phyloP scores from a whole-genome alignment of 177 flowering plant species.

The Tripterygium wilfordii region DNA sequence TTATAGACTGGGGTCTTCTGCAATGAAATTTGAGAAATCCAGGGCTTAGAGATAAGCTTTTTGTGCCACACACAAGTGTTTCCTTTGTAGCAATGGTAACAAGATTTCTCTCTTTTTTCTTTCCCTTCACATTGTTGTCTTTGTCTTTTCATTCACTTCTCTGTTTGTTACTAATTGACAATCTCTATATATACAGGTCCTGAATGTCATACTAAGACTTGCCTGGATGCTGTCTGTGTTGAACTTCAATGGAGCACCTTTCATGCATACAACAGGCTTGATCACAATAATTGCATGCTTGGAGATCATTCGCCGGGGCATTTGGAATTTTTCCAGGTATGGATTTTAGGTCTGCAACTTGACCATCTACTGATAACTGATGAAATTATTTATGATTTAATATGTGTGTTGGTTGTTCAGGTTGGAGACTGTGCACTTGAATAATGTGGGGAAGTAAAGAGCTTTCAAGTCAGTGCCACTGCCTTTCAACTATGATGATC shows the following conservation, averaged over 20 bases:
- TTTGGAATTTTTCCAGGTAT: slow-evolving; percentile 84
- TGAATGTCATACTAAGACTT: slow-evolving; percentile 61
- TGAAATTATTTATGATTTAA: too few relatives aligned
- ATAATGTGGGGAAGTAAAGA: slow-evolving; percentile 25
- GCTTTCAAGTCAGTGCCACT: slow-evolving; percentile 28
- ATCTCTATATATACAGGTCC: too few relatives aligned
- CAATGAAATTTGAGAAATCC: slow-evolving; percentile 45
- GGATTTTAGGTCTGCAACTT: too few relatives aligned
- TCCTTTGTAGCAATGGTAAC: slow-evolving; percentile 64
- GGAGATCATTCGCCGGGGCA: slow-evolving; percentile 68
- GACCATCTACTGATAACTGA: too few relatives aligned
- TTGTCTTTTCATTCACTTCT: too few relatives aligned
- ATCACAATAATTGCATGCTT: slow-evolving; percentile 40
- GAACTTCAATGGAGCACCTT: slow-evolving; percentile 24
- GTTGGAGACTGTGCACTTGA: slow-evolving; percentile 37
- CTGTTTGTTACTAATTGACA: too few relatives aligned
- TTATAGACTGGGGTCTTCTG: slow-evolving; percentile 76
- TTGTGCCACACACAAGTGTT: slow-evolving; percentile 38
- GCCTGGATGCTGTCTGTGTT: slow-evolving; percentile 76
- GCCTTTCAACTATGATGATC: slow-evolving; percentile 20
- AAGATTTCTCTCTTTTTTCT: too few relatives aligned
- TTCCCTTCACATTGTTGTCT: too few relatives aligned
- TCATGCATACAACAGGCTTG: slow-evolving; percentile 32
- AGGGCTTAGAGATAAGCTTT: slow-evolving; percentile 64
- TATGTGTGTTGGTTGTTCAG: too few relatives aligned